Percentiles rank a stretch among this genome's conserved stretches.
phyloP scores from a whole-genome alignment of 179 eudicot genomes.

The Carnegiea gigantea region DNA sequence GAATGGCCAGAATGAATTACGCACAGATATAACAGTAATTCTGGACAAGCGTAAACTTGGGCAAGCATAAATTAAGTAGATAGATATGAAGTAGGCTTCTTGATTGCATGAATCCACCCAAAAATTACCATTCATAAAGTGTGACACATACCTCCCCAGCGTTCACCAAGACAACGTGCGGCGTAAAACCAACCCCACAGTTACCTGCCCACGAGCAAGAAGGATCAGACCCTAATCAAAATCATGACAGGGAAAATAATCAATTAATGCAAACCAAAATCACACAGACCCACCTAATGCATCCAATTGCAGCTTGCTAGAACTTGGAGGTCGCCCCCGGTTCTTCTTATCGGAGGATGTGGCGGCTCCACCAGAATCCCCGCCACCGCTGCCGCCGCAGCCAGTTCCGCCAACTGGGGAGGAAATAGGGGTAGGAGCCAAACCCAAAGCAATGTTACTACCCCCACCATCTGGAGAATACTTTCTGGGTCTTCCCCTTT shows the following conservation, averaged over 20 bases:
- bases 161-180: conserved; percentile 57
- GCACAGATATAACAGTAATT: not conserved
- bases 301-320: conserved; percentile 72
- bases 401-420: conserved; percentile 23
- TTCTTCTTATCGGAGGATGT: conserved; percentile 53
- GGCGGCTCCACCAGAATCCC: conserved; percentile 35
- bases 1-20: not conserved
- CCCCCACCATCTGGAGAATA: conserved; percentile 66
- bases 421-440: conserved; percentile 52
- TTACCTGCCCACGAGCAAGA: conserved; percentile 47
- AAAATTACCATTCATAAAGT: conserved; percentile 14
- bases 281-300: conserved; percentile 53
- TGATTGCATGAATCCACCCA: not conserved
- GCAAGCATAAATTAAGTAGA: not conserved
- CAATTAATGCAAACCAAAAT: not conserved
- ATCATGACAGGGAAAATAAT: not conserved
- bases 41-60: not conserved
- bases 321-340: conserved; percentile 78
- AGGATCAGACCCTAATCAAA: not conserved
- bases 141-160: conserved; percentile 50
- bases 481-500: conserved; percentile 84
- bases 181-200: conserved; percentile 68
- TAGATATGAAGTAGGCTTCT: conserved; percentile 2
- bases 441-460: conserved; percentile 59
- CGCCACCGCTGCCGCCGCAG: conserved; percentile 23